phyloP scores from a whole-genome alignment of 257 asterid species.

The Solanum dulcamara region DNA sequence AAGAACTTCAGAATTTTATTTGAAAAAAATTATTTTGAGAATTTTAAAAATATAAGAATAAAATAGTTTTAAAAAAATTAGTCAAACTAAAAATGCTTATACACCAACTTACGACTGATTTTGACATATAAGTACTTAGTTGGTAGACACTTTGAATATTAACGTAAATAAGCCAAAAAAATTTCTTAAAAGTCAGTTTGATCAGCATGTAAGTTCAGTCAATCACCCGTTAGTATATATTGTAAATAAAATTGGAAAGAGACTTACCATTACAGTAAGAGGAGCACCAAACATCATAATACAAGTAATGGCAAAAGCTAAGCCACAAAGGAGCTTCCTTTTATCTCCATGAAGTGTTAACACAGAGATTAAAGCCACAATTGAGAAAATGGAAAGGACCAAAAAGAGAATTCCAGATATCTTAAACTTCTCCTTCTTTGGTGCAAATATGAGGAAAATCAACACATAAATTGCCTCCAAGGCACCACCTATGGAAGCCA shows the following conservation, averaged over 20 bases:
- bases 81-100: background rate
- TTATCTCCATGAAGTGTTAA: conserved; percentile 25
- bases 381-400: conserved; percentile 33
- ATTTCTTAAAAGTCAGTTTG: background rate
- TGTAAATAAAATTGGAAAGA: background rate
- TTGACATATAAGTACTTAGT: too few relatives aligned
- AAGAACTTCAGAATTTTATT: background rate
- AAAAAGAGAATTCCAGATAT: conserved; percentile 31
- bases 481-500: conserved; percentile 47
- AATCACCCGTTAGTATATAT: background rate
- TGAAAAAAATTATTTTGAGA: background rate
- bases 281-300: conserved; percentile 83
- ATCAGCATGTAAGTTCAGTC: background rate
- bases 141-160: background rate
- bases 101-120: background rate
- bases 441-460: conserved; percentile 45
- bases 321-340: conserved; percentile 47
- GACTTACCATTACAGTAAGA: conserved; percentile 49
- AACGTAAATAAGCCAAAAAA: background rate
- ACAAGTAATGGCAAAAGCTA: conserved; percentile 49
- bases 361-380: conserved; percentile 38
- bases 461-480: conserved; percentile 50
- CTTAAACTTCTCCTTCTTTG: conserved; percentile 52
- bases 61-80: background rate
- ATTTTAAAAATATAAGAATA: background rate